These are phyloP conservation scores for Colletotrichum melonis DNA, from an alignment of 2,329 filamentous ascomycete species.

Conservation along the genomic window DNA sequence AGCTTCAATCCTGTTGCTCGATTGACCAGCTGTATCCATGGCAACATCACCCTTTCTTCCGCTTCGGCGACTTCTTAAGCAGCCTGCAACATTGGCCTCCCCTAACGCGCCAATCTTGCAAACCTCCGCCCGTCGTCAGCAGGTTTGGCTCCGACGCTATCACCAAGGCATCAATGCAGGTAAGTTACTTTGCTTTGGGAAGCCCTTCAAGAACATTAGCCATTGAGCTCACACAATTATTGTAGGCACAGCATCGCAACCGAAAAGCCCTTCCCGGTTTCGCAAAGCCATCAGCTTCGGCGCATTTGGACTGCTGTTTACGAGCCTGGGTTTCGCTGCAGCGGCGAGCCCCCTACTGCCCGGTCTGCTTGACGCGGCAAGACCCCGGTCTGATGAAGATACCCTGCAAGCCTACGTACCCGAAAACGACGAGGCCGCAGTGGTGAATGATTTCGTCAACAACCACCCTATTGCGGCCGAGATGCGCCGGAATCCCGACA, in stretches of 20 bases:
- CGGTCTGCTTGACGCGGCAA: conserved; percentile 26
- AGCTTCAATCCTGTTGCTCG: background rate
- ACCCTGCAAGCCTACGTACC: conserved; percentile 75
- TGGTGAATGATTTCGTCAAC: conserved; percentile 80
- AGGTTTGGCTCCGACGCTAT: conserved; percentile 11
- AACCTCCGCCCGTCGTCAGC: background rate
- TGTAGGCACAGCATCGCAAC: background rate
- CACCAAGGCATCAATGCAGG: conserved; percentile 10
- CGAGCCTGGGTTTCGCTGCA: conserved; percentile 66
- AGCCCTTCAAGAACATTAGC: background rate
- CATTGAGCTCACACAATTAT: background rate
- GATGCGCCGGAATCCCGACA: conserved; percentile 74
- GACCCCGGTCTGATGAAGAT: conserved; percentile 70
- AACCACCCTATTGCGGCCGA: conserved; percentile 78
- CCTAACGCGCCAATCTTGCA: background rate
- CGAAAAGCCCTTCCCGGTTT: conserved; percentile 9
- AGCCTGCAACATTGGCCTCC: background rate
- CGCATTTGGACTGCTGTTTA: conserved; percentile 52
- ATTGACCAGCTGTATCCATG: conserved; percentile 1
- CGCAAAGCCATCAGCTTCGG: conserved; percentile 26
- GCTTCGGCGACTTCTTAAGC: background rate
- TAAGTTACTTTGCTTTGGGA: background rate
- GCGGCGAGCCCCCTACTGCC: conserved; percentile 63
- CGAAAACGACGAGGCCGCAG: conserved; percentile 62
- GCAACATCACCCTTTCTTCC: background rate